Evolutionary conservation across 2,329 filamentous ascomycete species (phyloP).

Genomic region (Rosellinia necatrix): DNA sequence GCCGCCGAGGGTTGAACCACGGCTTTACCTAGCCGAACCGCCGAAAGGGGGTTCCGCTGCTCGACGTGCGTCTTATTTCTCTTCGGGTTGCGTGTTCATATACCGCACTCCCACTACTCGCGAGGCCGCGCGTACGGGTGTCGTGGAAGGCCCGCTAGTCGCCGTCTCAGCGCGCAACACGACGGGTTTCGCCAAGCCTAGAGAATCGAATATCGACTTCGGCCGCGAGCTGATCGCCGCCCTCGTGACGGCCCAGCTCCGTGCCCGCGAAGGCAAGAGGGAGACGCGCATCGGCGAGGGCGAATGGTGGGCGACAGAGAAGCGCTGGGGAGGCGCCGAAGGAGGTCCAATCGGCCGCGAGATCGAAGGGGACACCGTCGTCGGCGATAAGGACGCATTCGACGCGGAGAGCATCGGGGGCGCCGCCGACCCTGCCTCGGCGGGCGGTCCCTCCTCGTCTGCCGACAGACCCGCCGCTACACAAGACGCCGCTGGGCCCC

Average conservation of each 20-base stretch:
- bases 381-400: slow-evolving; percentile 52
- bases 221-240: slow-evolving; percentile 64
- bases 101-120: slow-evolving; percentile 65
- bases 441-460: neutral
- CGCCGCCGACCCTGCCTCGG: neutral
- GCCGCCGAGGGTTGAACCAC: slow-evolving; percentile 61
- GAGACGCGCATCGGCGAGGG: slow-evolving; percentile 63
- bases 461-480: neutral
- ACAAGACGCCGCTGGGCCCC: slow-evolving; percentile 9
- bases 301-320: slow-evolving; percentile 65
- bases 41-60: slow-evolving; percentile 31
- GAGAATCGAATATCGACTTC: slow-evolving; percentile 66
- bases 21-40: slow-evolving; percentile 55
- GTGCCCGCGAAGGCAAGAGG: slow-evolving; percentile 59
- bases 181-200: slow-evolving; percentile 52
- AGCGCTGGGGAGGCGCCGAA: slow-evolving; percentile 65
- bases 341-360: slow-evolving; percentile 68
- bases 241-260: slow-evolving; percentile 67
- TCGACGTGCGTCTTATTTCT: slow-evolving; percentile 56
- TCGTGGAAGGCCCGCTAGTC: slow-evolving; percentile 65
- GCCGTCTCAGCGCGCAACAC: slow-evolving; percentile 63
- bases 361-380: slow-evolving; percentile 51
- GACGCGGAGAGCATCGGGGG: neutral
- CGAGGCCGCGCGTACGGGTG: slow-evolving; percentile 61
- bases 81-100: slow-evolving; percentile 63